These are phyloP conservation scores for Climacium dendroides DNA, from an alignment of 225 moss, liverwort and hornwort species.

Conservation along the genomic window DNA sequence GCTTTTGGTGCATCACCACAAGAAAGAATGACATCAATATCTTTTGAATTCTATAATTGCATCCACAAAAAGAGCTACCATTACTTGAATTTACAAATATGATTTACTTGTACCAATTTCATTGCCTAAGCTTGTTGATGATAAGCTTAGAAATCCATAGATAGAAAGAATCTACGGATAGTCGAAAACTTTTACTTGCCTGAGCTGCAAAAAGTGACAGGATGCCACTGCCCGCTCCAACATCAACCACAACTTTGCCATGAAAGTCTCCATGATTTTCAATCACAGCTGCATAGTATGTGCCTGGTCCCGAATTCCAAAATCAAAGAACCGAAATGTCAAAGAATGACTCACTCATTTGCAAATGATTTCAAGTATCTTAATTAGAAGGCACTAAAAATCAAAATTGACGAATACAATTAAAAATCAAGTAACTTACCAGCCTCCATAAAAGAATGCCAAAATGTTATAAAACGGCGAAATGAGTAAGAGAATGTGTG, in stretches of 20 bases:
- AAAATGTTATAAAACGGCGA: neutral
- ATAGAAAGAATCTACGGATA: neutral
- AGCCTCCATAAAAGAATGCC: neutral
- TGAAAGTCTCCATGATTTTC: constrained; percentile 51
- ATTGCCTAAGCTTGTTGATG: neutral
- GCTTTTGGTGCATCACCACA: neutral
- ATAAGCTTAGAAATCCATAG: neutral
- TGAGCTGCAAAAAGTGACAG: constrained; percentile 64
- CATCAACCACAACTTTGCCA: constrained; percentile 57
- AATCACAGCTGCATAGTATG: constrained; percentile 52
- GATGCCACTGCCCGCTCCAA: constrained; percentile 62
- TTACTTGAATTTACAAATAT: neutral
- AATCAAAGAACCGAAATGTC: neutral
- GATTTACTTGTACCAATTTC: neutral
- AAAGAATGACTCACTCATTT: neutral
- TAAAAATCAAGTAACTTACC: neutral
- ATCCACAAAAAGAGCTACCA: neutral
- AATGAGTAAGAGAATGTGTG: neutral
- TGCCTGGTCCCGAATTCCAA: constrained; percentile 23
- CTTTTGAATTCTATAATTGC: neutral
- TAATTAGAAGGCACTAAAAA: neutral
- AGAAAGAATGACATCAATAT: neutral
- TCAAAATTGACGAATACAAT: neutral
- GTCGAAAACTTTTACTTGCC: constrained; percentile 8
- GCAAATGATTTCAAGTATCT: neutral